Evolutionary conservation across 2,329 filamentous ascomycete species (phyloP), one percentile per base, ranked within the genome.

Genomic region (Herpotrichia juniperi): DNA sequence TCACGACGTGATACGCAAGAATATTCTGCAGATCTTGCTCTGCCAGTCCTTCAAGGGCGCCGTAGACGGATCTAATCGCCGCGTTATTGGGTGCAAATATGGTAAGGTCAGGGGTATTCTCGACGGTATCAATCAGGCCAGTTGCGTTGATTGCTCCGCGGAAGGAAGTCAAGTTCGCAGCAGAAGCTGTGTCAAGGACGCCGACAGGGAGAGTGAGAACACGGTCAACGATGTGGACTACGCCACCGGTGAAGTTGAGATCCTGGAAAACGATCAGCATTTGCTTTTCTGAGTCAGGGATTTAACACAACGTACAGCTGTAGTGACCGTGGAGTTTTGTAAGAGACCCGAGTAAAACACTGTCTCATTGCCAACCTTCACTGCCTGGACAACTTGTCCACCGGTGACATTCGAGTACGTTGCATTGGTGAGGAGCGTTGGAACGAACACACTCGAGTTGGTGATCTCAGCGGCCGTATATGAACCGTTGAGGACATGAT

Each of bases 1-100:
- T 76, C 39, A 90, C 72, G 46, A 89, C 78, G 67, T 91, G 87
- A 72, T 90, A 90, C 22, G 78, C 73, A 28, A 90, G 76, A 45
- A 89, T 79, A 24, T 68, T 69, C 2, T 76, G 68, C 1, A 88
- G 75, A 12, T 83, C 69, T 4, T 78, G 68, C 0, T 71, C 65
- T 21, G 76, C 77, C 25, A 87, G 68, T 51, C 78, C 78, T 24
- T 71, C 66, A 10, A 85, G 64, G 2, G 79, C 74, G 44, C 78
- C 83, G 50, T 81, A 83, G 37, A 88, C 82, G 22, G 75, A 70
- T 28, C 80, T 75, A 74, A 89, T 85, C 11, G 85, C 85, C 1
- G 74, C 74, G 66, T 88, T 85, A 64, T 75, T 79, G 1, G 87
- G 87, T 0, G 82, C 85, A 57, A 90, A 89, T 55, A 89, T 77